Base-by-base conservation (phyloP, 768 basidiomycete genomes). In the Tephrocybe sp. region DNA sequence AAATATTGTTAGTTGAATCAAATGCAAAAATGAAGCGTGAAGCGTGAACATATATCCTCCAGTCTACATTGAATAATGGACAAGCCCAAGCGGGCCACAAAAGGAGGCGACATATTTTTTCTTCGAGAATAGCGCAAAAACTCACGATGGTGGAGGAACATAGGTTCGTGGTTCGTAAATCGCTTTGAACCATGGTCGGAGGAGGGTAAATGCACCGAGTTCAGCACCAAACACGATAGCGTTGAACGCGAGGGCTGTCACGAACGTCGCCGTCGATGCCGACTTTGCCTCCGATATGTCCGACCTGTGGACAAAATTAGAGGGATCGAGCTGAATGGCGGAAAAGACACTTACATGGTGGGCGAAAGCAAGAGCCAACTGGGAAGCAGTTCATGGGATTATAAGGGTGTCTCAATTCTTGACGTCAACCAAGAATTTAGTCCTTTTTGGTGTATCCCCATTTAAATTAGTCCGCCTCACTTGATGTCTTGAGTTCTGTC, bases 141-240 rank as follows among this genome's bases (percentile, higher is more conserved):
- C 73, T 60, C 50, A 78, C 74, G 70, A 68, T 38, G 69, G 73
- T 5, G 67, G 61, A 8, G 75, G 76, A 14, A 73, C 73, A 67
- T 88, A 89, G 6, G 92, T 88, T 49, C 93, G 76, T 0, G 94
- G 95, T 61, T 93, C 89, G 65, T 93, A 98, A 41, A 98, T 87
- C 12, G 85, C 76, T 56, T 86, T 89, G 78, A 98, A 97, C 62
- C 83, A 85, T 10, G 87, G 84, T 36, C 94, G 76, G 24, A 97
- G 67, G 55, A 96, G 51, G n/a, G 93, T 87, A 72, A 97, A 98
- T 14, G 79, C 77, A 4, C 62, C 74, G 45, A 98, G 66, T 69
- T 95, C 88, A 5, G 70, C 76, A 8, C 71, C 85, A 56, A 90
- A 90, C 20, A 92, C 82, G 32, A 78, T 77, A 0, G 73, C 76